A percentile compares a stretch with the other conserved stretches of the same genome.
Evolutionary conservation across 1,139 yeast species (phyloP).

Genomic region (Magnusiomyces suaveolens): DNA sequence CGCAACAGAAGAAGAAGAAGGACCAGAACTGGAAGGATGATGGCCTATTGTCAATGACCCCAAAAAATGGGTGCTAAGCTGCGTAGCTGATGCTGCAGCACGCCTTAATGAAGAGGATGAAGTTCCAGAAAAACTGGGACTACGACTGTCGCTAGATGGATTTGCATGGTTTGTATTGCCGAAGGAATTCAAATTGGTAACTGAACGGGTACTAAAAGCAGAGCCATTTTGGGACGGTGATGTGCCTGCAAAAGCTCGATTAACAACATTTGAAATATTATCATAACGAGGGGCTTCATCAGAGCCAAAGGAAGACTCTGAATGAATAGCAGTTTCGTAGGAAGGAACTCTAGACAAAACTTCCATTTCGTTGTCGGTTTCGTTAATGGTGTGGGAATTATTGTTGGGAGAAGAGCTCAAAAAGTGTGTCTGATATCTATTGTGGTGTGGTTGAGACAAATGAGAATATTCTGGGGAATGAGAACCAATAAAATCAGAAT

Average conservation of each 20-base stretch:
- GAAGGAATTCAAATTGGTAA: not conserved
- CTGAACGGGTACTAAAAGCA: not conserved
- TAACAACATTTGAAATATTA: constrained; percentile 5
- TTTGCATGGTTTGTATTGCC: not conserved
- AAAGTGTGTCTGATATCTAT: not conserved
- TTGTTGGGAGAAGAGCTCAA: not conserved
- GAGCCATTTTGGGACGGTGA: not conserved
- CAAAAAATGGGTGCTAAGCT: not conserved
- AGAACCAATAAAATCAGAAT: no score
- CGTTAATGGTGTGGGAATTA: not conserved
- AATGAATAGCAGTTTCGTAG: constrained; percentile 54
- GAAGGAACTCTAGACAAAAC: constrained; percentile 68
- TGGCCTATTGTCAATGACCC: not conserved
- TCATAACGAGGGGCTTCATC: constrained; percentile 29
- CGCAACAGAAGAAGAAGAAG: not conserved
- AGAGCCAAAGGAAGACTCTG: constrained; percentile 21
- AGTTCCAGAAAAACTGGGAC: no score
- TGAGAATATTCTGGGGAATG: no score
- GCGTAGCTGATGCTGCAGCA: not conserved
- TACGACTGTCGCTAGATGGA: no score
- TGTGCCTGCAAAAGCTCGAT: not conserved
- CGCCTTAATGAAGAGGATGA: not conserved
- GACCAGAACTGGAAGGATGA: not conserved
- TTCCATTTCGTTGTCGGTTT: constrained; percentile 32
- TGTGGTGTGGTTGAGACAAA: no score